phyloP scores from a whole-genome alignment of 2,329 filamentous ascomycete genomes.

The Akanthomyces dipterigenus region DNA sequence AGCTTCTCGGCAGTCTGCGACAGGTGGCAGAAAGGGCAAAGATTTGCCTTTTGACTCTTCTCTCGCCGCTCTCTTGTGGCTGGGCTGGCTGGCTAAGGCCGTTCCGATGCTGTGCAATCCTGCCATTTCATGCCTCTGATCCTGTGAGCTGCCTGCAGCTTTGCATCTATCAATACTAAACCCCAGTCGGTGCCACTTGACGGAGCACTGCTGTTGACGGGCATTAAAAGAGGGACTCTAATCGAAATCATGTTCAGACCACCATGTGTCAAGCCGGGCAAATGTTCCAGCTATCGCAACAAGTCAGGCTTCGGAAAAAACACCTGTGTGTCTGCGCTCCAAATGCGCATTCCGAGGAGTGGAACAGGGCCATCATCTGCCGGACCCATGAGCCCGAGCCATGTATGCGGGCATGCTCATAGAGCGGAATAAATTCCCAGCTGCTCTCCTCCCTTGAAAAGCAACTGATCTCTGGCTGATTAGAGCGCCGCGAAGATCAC shows the following conservation, averaged over 20 bases:
- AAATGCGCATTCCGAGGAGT: background rate
- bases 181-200: background rate
- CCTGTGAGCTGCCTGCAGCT: background rate
- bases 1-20: background rate
- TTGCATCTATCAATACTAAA: background rate
- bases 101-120: background rate
- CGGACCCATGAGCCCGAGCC: background rate
- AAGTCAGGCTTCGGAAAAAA: background rate
- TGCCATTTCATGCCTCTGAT: background rate
- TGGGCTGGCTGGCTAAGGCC: background rate
- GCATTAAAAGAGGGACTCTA: background rate
- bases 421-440: background rate
- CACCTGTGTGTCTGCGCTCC: background rate
- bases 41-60: background rate
- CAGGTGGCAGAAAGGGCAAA: background rate
- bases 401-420: background rate
- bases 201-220: background rate
- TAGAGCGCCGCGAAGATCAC: background rate
- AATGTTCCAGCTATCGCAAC: background rate
- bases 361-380: background rate
- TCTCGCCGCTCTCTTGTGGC: background rate
- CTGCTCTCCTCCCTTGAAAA: background rate
- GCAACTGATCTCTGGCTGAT: background rate
- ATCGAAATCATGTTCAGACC: background rate
- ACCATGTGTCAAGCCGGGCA: background rate